Base-by-base conservation (phyloP, 345 rosid genomes). In the Salix brachista region DNA sequence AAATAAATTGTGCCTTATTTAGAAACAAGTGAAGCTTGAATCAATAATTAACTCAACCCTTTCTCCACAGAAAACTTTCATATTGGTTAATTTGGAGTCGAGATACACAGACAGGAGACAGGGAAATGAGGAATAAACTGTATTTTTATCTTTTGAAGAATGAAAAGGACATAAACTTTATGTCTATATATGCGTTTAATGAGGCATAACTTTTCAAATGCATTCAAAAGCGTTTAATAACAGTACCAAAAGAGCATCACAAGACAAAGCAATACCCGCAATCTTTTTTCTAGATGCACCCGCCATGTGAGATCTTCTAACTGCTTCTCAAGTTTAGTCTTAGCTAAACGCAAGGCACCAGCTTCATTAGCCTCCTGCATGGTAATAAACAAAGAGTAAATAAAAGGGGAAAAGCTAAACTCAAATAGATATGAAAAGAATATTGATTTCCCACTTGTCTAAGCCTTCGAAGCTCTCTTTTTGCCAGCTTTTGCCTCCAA, bases 291-390 rank as follows among this genome's bases (percentile, higher is more conserved):
- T 11, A 96, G 87, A 75, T 91, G 93, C 78, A 96, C 79, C 78
- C 99, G 88, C 97, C 92, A 93, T 66, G 96, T 88, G 71, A 96
- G 89, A 81, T 96, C 99, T 80, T 96, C 99, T 74, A 96, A 77
- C 77, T 90, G 93, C 88, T 91, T 91, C 89, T 96, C 97, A 82
- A 96, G 97, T 81, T 96, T 93, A 87, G 61, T 90, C 88, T 96
- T 96, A 41, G 98, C 99, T 84, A 91, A 79, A 37, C 93, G 97
- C 85, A 93, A 82, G 41, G 98, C 99, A 82, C 99, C 98, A 17
- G 97, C 74, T 89, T 93, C 99, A 86, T 90, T 91, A 80, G 98
- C 98, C 83, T 86, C 94, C 97, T 93, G 90, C 71, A 81, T 73
- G 21, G 79, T n/a, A 65, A 46, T 46, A 46, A 46, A 46, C 16